Base-by-base conservation (phyloP, 1,284 basidiomycete genomes). In the Salmacisia buchloeana region DNA sequence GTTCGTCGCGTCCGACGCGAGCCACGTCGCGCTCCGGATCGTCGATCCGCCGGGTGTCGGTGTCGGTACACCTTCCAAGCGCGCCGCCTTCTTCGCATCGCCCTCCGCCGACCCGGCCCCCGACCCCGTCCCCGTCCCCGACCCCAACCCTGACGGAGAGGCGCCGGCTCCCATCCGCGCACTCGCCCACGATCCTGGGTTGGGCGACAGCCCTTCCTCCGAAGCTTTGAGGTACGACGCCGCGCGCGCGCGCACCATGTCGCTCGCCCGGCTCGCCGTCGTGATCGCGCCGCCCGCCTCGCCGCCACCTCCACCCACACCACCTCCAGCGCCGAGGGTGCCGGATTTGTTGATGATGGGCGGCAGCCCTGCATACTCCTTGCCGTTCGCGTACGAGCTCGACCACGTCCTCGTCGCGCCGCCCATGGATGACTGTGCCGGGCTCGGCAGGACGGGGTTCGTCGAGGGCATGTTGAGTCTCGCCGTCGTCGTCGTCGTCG, bases 161-260 rank as follows among this genome's bases (percentile, higher is more conserved):
- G 12, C 36, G 10, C 18, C 7, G 41, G 18, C 41, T 9, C 41
- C 41, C 41, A 43, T 15, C 18, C 49, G 49, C 12, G 49, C 18
- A 27, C 29, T 12, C 6, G 49, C 49, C 49, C 49, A 54, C 3
- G 49, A 27, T 6, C 49, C 49, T 9, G 49, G 49, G 18, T 31
- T 27, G 13, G 49, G 25, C 15, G 49, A 31, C 23, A 54, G 49
- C 18, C 49, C 49, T 31, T 54, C 49, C 10, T 15, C 41, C 25
- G 49, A 54, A 13, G 49, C 49, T 33, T 54, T 54, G 12, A 54
- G 49, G 27, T 54, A 54, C 4, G 49, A 54, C 13, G 25, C 31
- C 21, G 49, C 49, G 18, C 49, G 25, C 18, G 49, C 49, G 3
- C 49, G 49, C 31, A 54, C 18, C 10, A 31, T 54, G 9, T 54